Base-by-base conservation (phyloP, 306 rosid species). In the Bauhinia variegata region DNA sequence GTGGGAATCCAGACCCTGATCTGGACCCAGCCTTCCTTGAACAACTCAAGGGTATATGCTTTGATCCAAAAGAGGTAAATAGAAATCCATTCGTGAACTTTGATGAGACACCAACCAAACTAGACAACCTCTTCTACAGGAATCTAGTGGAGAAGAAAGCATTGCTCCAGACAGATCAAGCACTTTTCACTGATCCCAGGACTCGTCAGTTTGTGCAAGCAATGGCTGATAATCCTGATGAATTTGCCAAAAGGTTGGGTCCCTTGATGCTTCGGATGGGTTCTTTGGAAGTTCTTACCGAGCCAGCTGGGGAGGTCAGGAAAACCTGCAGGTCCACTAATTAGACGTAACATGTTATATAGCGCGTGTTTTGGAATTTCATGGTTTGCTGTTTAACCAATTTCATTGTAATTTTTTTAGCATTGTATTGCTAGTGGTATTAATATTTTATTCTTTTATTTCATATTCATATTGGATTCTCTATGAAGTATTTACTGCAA, bases 221-320 rank as follows among this genome's bases (percentile, higher is more conserved):
- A 36, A 38, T 88, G 78, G 88, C 95, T 0, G 6, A 2, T 13
- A n/a, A 72, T 0, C 6, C 39, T 0, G 6, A 0, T 6, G 1
- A 12, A 63, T 91, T 86, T 71, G 1, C 36, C 2, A 19, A 8
- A 14, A 72, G 14, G 46, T 87, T 91, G 51, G 11, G 39, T 37
- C 67, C 44, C 6, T 65, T 78, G 31, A 76, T 88, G 76, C 1
- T 4, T 36, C 76, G 33, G 70, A 0, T 86, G 39, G 70, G 75
- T 43, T 8, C 76, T n/a, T 0, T 67, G 8, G 41, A 79, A 23
- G 93, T 86, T 11, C 58, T 79, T n/a, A 81, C 85, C 0, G 84
- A 81, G n/a, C 30, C 11, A 0, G 9, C 56, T 4, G 97, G 96
- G 10, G 80, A 86, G 69, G 73, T 86, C 8, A 77, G 97, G 76